Evolutionary conservation across 805 yeast species (phyloP), one percentile per base, ranked within the genome.

Genomic region (Maudiozyma bulderi): DNA sequence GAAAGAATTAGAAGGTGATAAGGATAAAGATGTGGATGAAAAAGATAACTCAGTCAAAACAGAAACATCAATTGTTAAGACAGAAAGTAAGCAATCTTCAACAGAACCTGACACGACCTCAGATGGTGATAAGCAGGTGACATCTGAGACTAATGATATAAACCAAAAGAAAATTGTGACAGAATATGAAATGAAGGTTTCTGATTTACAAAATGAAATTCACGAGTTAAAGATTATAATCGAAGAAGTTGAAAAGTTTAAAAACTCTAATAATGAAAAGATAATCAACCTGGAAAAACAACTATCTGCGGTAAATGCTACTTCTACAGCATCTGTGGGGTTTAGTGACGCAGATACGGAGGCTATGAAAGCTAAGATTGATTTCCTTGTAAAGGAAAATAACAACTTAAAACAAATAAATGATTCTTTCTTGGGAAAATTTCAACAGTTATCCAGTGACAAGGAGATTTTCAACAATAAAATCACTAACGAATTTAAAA

Each of bases 381-480:
- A 52, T 20, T 45, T 47, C 20, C 42, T 60, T 13, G 50, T 52
- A 1, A 53, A 52, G 33, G 64, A 64, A 39, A 63, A 64, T 42
- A 50, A 52, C 10, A 54, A 58, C 47, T 44, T 61, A 33, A 49
- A 54, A 11, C 51, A 55, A 14, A 47, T 50, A 5, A 64, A 65
- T 47, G 62, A 56, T 30, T 55, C 61, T 20, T 59, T 54, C 38
- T 48, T 64, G 35, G 40, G 47, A 1, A 65, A 63, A 50, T 65
- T 61, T 32, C 67, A 63, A 48, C 47, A 57, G 8, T 44, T 64
- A 40, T 53, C 58, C 2, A 53, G 54, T 32, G 61, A 58, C 26
- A 56, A 54, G 41, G 67, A 65, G 45, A 49, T 62, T 5, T 62
- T 56, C 45, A 58, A 57, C 2, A 57, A 60, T 8, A 57, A 61